Base-by-base conservation (phyloP, 768 basidiomycete genomes). In the Tricholoma terreum region DNA sequence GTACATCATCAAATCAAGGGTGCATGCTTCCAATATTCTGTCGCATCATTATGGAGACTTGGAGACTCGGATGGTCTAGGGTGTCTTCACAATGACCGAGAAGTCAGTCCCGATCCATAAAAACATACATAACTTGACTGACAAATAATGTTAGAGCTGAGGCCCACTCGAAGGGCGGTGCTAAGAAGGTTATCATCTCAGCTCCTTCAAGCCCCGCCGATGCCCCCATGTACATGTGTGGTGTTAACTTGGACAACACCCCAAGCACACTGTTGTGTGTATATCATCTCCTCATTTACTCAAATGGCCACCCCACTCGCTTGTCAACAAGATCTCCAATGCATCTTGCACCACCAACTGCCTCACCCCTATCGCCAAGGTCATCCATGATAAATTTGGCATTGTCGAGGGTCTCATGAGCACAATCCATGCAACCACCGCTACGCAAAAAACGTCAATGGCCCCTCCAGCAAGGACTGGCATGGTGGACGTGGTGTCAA, bases 341-440 rank as follows among this genome's bases (percentile, higher is more conserved):
- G 96, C 96, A 27, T 98, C 95, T 19, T 98, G 96, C 86, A 98
- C 96, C 46, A 99, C 96, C 75, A 99, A 99, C 87, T 99, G 96
- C 77, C 85, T 99, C 58, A 97, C 96, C 17, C 94, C 96, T 61
- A 85, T 99, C 60, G 96, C 95, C 74, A 99, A 99, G 83, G 89
- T 98, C 74, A 82, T 99, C 80, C 67, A 99, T 77, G 97, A 98
- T 85, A 94, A 92, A 61, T 98, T 92, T 69, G 92, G 90, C 67
- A 95, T 99, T 68, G 82, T 90, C 60, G 96, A 99, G 80, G 96
- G 90, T 70, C 83, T 99, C 73, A 98, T 98, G 97, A 95, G 90
- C 77, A 98, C 96, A 66, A 91, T 99, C 67, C 95, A 98, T 73
- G 87, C 95, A 42, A 94, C 94, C 65, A 97, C 94, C 50, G 94